Percentiles rank a stretch among this genome's conserved stretches.
phyloP scores from a whole-genome alignment of 2,329 filamentous ascomycete species.

The Cladosporium sp. region DNA sequence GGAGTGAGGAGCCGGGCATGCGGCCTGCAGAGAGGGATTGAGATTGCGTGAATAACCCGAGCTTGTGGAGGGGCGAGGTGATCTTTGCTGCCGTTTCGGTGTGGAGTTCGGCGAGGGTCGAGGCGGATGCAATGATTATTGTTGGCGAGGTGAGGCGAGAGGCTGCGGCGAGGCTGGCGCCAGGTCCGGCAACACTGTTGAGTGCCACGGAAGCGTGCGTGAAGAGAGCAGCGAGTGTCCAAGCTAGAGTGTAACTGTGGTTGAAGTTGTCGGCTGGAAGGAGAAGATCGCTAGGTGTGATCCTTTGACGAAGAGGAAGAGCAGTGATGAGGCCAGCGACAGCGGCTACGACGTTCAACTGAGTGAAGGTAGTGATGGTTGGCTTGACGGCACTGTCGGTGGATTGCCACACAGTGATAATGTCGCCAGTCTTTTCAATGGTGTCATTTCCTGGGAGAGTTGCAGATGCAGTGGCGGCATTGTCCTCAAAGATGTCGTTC shows the following conservation, averaged over 20 bases:
- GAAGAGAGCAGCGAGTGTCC: slow-evolving; percentile 81
- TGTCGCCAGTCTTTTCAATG: slow-evolving; percentile 49
- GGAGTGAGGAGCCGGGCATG: slow-evolving; percentile 67
- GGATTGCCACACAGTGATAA: slow-evolving; percentile 68
- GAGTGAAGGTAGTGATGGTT: slow-evolving; percentile 77
- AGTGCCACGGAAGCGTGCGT: slow-evolving; percentile 83
- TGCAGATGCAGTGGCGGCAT: slow-evolving; percentile 57
- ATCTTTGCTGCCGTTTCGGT: slow-evolving; percentile 56
- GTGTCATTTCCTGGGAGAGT: slow-evolving; percentile 67
- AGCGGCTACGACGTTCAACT: slow-evolving; percentile 84
- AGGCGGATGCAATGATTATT: slow-evolving; percentile 75
- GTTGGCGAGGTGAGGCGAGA: slow-evolving; percentile 77
- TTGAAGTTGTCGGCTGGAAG: slow-evolving; percentile 81
- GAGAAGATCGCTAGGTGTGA: slow-evolving; percentile 76
- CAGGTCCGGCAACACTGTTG: slow-evolving; percentile 79
- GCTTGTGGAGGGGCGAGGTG: slow-evolving; percentile 63
- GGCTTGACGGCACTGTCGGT: slow-evolving; percentile 49
- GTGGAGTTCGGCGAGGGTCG: slow-evolving; percentile 70
- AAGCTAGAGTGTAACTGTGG: slow-evolving; percentile 74
- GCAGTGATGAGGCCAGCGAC: slow-evolving; percentile 76
- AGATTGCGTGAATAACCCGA: slow-evolving; percentile 72
- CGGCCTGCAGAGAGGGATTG: slow-evolving; percentile 71
- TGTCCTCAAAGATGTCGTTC: slow-evolving; percentile 82
- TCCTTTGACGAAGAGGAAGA: slow-evolving; percentile 72
- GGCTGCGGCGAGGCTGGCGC: slow-evolving; percentile 71